Evolutionary conservation across 208 protist genomes (phyloP).

Genomic region (Wallacemonas sp.): DNA sequence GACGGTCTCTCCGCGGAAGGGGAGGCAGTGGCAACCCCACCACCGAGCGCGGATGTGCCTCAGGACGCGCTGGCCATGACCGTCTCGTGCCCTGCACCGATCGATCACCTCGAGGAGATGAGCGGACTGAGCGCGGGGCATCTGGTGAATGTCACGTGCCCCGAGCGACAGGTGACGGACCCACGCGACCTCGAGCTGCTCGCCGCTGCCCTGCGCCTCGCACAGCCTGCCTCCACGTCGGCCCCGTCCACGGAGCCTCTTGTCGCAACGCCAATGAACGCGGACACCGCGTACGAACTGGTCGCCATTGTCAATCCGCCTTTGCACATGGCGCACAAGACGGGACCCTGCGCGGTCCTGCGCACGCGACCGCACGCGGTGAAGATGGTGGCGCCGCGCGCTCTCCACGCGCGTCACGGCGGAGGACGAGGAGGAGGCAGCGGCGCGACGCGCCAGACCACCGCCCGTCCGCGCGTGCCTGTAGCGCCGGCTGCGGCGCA

Average conservation of each 20-base stretch:
- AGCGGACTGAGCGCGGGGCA: slow-evolving; percentile 48
- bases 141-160: slow-evolving; percentile 63
- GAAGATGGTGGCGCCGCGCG: slow-evolving; percentile 17
- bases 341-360: slow-evolving; percentile 53
- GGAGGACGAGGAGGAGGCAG: slow-evolving; percentile 6
- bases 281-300: slow-evolving; percentile 66
- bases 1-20: too few species aligned
- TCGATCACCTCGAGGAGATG: slow-evolving; percentile 66
- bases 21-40: too few species aligned
- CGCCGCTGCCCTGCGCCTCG: slow-evolving; percentile 30
- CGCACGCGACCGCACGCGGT: slow-evolving; percentile 11
- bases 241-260: slow-evolving; percentile 23
- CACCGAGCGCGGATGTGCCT: too few species aligned
- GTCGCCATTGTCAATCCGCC: slow-evolving; percentile 76
- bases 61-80: slow-evolving; percentile 1
- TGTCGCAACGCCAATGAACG: slow-evolving; percentile 46
- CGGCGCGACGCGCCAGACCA: too few species aligned
- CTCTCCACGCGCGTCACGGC: slow-evolving; percentile 19
- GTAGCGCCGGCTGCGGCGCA: slow-evolving; percentile 12
- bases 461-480: too few species aligned
- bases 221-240: slow-evolving; percentile 4
- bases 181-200: slow-evolving; percentile 59
- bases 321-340: slow-evolving; percentile 23
- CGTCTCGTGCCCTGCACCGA: slow-evolving; percentile 40
- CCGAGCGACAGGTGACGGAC: slow-evolving; percentile 62